Conservation (phyloP, 2,329 filamentous ascomycete genomes). For the Ascomycota sp. region DNA sequence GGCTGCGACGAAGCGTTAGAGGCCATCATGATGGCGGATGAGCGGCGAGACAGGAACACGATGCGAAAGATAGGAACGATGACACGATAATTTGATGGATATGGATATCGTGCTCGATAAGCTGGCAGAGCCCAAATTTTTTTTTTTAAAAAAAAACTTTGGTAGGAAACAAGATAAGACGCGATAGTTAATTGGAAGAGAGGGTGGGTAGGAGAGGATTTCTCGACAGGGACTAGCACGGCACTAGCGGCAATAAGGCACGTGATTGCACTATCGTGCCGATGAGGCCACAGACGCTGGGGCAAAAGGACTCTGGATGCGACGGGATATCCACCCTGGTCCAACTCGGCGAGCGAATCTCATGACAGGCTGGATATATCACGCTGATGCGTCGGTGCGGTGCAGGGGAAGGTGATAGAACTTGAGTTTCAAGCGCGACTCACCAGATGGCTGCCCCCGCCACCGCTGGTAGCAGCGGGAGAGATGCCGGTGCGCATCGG, state of each 20-base stretch:
- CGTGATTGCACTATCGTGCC: slow-evolving; percentile 9
- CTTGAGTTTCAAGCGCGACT: slow-evolving; percentile 9
- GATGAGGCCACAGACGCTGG: slow-evolving; percentile 1
- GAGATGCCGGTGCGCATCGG: slow-evolving; percentile 12
- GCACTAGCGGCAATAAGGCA: slow-evolving; percentile 8
- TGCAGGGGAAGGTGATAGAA: too few species aligned
- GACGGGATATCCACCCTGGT: background rate
- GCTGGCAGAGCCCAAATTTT: slow-evolving; percentile 7
- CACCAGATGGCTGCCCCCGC: slow-evolving; percentile 18
- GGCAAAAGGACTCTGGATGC: background rate
- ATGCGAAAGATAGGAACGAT: slow-evolving; percentile 7
- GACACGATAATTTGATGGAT: slow-evolving; percentile 12
- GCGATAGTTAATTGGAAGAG: slow-evolving; percentile 7
- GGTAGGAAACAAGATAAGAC: slow-evolving; percentile 13
- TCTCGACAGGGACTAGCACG: slow-evolving; percentile 6
- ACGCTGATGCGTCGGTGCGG: background rate
- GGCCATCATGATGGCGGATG: slow-evolving; percentile 23
- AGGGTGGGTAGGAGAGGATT: background rate
- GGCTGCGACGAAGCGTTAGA: slow-evolving; percentile 54
- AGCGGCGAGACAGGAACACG: slow-evolving; percentile 8
- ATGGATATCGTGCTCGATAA: slow-evolving; percentile 17
- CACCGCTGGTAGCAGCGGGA: slow-evolving; percentile 18
- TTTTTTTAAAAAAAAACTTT: slow-evolving; percentile 9
- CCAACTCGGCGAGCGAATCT: background rate
- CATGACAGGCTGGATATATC: background rate